Percentiles rank a stretch among this genome's conserved stretches.
Evolutionary conservation across 1,139 yeast species (phyloP).

Genomic region (Candida sanyaensis): DNA sequence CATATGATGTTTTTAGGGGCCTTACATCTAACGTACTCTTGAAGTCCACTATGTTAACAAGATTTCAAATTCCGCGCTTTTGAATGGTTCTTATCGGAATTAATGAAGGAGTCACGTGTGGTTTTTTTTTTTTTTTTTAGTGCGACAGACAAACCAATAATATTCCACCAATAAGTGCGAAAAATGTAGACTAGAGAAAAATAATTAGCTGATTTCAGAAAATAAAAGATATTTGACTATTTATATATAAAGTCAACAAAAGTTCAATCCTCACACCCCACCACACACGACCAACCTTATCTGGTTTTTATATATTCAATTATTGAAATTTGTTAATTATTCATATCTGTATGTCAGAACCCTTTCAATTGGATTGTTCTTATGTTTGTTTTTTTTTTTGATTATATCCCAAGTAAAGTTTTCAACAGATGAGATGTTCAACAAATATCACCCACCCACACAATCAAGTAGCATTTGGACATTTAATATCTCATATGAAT

Average conservation of each 20-base stretch:
- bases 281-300: not conserved
- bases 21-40: no score
- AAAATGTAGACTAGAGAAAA: slow-evolving; percentile 9
- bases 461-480: not conserved
- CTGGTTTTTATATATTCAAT: slow-evolving; percentile 1
- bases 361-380: not conserved
- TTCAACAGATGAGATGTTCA: slow-evolving; percentile 2
- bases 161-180: slow-evolving; percentile 10
- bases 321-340: slow-evolving; percentile 2
- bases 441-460: not conserved
- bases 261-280: not conserved
- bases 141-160: slow-evolving; percentile 9
- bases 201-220: slow-evolving; percentile 14
- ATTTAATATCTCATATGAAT: no score
- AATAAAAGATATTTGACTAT: not conserved
- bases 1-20: no score
- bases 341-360: not conserved
- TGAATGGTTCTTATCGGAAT: not conserved
- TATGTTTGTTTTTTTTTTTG: not conserved
- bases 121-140: not conserved
- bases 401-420: not conserved
- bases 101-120: slow-evolving; percentile 1
- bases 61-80: not conserved
- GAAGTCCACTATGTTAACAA: not conserved
- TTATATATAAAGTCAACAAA: not conserved